Conservation (phyloP, 108 stramenopile species). For the Nitzschia sp. region DNA sequence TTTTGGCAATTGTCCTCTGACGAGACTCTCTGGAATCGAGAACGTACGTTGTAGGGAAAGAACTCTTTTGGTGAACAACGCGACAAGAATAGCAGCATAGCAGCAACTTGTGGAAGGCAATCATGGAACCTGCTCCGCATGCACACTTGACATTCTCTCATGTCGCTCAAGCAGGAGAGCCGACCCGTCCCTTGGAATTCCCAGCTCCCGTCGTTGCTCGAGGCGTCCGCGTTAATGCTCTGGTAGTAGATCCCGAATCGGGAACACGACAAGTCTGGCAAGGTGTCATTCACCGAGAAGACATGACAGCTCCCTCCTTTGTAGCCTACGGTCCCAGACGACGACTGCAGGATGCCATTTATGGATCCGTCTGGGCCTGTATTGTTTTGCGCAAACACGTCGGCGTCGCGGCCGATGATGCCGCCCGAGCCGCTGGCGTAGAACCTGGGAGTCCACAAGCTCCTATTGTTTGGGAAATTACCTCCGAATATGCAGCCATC, state of each 20-base stretch:
- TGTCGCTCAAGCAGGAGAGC: slow-evolving; percentile 44
- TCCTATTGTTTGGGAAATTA: slow-evolving; percentile 87
- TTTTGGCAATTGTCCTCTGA: too few species aligned
- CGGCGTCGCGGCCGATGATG: slow-evolving; percentile 78
- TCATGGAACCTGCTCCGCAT: slow-evolving; percentile 30
- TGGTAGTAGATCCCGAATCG: slow-evolving; percentile 69
- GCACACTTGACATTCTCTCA: slow-evolving; percentile 42
- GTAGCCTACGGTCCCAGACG: slow-evolving; percentile 78
- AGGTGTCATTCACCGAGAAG: slow-evolving; percentile 75
- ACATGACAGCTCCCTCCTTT: slow-evolving; percentile 29
- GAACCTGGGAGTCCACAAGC: slow-evolving; percentile 72
- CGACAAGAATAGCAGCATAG: not conserved
- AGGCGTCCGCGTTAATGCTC: slow-evolving; percentile 72
- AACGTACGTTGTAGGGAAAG: too few species aligned
- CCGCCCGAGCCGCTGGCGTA: slow-evolving; percentile 73
- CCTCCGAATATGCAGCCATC: slow-evolving; percentile 72
- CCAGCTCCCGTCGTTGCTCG: slow-evolving; percentile 67
- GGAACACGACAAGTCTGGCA: slow-evolving; percentile 59
- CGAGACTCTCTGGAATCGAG: too few species aligned
- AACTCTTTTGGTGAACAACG: not conserved
- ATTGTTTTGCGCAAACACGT: slow-evolving; percentile 67
- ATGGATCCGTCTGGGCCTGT: slow-evolving; percentile 79
- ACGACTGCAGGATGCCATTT: slow-evolving; percentile 84
- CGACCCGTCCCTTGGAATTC: slow-evolving; percentile 77
- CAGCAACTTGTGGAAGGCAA: slow-evolving; percentile 8